These are phyloP conservation scores for Hypoxylon lenormandii DNA, from an alignment of 495 filamentous ascomycete species.

Conservation along the genomic window DNA sequence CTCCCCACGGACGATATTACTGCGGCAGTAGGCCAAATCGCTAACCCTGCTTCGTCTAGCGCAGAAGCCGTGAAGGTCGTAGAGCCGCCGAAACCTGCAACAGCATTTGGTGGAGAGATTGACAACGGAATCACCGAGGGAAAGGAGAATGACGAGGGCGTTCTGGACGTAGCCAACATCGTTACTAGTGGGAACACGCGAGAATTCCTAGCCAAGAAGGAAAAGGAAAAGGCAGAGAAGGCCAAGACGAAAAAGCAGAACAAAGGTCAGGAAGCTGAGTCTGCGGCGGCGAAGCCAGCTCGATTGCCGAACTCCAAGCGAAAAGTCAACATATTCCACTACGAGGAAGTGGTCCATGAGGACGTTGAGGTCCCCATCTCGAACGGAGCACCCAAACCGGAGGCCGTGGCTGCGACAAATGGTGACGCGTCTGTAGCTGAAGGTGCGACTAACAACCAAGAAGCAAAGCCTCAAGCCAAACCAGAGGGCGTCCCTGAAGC, in stretches of 20 bases:
- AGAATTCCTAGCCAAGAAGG: conserved; percentile 89
- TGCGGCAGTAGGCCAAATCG: conserved; percentile 66
- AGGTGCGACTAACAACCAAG: conserved; percentile 26
- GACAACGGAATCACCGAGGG: conserved; percentile 56
- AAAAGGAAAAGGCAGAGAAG: conserved; percentile 87
- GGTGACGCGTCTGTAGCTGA: conserved; percentile 54
- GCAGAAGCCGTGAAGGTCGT: conserved; percentile 52
- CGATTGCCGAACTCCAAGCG: conserved; percentile 86
- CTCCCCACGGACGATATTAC: conserved; percentile 71
- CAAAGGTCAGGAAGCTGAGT: conserved; percentile 70
- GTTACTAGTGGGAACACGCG: conserved; percentile 89
- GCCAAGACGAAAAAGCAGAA: conserved; percentile 60
- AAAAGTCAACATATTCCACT: conserved; percentile 79
- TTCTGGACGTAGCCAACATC: conserved; percentile 92
- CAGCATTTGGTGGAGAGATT: conserved; percentile 64
- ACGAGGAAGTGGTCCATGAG: conserved; percentile 79
- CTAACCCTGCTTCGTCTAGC: conserved; percentile 48
- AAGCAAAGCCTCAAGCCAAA: conserved; percentile 38
- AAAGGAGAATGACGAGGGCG: conserved; percentile 75
- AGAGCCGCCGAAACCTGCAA: conserved; percentile 48
- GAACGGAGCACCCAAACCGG: conserved; percentile 53
- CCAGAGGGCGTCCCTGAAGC: conserved; percentile 32
- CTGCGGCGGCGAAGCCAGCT: conserved; percentile 65
- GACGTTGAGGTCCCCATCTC: conserved; percentile 65
- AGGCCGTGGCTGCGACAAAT: conserved; percentile 51